Evolutionary conservation across 305 asterid genomes (phyloP), one percentile per base, ranked within the genome.

Genomic region (Fraxinus paxiana): DNA sequence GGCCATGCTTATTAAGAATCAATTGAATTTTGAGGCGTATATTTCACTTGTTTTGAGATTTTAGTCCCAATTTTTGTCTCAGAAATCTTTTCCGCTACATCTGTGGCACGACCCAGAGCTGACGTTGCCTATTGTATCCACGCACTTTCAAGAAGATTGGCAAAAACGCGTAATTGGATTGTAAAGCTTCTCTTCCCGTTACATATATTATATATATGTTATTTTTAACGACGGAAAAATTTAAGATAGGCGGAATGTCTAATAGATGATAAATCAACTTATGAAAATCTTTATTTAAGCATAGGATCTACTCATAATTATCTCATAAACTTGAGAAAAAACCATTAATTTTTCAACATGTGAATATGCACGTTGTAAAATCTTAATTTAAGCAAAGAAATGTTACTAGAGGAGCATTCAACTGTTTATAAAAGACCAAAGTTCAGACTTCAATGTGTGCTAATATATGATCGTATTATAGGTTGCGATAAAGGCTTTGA

Each of bases 91-190:
- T 84, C 82, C 17, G 93, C 98, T 24, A 92, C 92, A 31, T 84
- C 93, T 1, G 79, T 85, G 8, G 28, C 93, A 35, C 85, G 96
- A n/a, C 97, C 98, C 3, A 80, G 98, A 87, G 94, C 98, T 70
- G 98, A 95, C 84, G 93, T 95, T 79, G 96, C 93, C 81, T 95
- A 95, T 81, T 95, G 98, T 90, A 91, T 95, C 82, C 92, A 93
- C 73, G 97, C 96, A 26, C 93, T 93, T 79, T 87, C 96, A 5
- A 93, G 88, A 86, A 90, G 98, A 90, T 85, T 92, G 88, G 82
- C 90, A 15, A 93, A 92, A 84, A 95, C 97, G 30, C 86, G 87
- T 71, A 91, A 87, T 51, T 95, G 98, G 98, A 92, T 90, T 80
- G 98, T 95, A 89, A 80, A 71, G 80, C 69, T 67, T 82, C 77